Conservation (phyloP, 176 grass and related monocot genomes). For the Canna indica region DNA sequence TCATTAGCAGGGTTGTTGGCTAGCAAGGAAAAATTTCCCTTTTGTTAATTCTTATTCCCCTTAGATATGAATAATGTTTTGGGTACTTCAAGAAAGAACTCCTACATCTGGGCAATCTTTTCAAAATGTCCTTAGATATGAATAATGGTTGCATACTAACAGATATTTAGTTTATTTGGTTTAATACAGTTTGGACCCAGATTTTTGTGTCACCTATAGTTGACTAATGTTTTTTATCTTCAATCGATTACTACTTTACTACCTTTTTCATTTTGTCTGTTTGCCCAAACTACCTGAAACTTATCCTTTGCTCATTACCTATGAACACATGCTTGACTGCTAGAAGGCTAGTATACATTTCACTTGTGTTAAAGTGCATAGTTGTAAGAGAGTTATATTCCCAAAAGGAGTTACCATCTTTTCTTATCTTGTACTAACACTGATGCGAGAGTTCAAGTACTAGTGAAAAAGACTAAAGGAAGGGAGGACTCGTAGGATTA, state of each 20-base stretch:
- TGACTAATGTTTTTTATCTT: background rate
- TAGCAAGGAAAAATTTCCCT: background rate
- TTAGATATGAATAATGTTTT: background rate
- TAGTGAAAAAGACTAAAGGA: no score
- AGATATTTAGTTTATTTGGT: background rate
- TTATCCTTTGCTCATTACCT: background rate
- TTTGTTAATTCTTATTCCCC: background rate
- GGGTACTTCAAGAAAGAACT: no score
- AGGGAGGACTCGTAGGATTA: no score
- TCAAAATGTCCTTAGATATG: no score
- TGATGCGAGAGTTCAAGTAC: no score
- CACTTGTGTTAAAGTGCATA: no score
- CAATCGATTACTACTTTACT: no score
- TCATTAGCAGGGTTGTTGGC: background rate
- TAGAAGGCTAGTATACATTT: no score
- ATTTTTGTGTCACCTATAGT: background rate
- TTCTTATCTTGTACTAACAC: no score
- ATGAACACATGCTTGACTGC: background rate
- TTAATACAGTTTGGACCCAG: background rate
- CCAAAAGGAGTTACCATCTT: no score
- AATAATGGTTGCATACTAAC: background rate
- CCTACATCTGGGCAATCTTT: no score
- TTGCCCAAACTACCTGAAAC: background rate
- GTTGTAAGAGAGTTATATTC: no score
- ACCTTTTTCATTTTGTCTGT: background rate